Evolutionary conservation across 306 rosid genomes (phyloP), one percentile per base, ranked within the genome.

Genomic region (Hylodesmum podocarpum): DNA sequence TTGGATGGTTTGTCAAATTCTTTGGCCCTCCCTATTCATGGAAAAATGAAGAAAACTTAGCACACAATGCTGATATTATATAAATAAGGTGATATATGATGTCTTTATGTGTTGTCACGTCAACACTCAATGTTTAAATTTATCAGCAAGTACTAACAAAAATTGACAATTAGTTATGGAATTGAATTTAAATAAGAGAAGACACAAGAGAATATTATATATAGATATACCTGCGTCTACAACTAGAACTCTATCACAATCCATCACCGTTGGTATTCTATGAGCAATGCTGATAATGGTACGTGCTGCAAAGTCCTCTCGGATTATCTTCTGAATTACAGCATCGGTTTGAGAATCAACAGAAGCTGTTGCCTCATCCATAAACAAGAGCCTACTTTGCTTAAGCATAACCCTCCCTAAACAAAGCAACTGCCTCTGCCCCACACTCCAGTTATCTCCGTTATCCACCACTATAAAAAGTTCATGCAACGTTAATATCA

Each of bases 371-470:
- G 99, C 97, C 63, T 95, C 97, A 37, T 95, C 99, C 97, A 95
- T 90, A 57, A 95, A 95, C 87, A 95, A 75, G 15, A 95, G 78
- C 9, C 90, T 81, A 84, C 99, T 92, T 72, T 72, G 90, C 87
- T 95, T 95, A 29, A 95, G 92, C 97, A 95, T 92, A 2, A 95
- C 97, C 63, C 99, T 72, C 36, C 97, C 97, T 68, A 95, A 79
- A 77, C 99, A 95, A 7, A 95, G 91, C 62, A 95, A 91, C 77
- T 95, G 99, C 81, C 97, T 90, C 78, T 95, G 97, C 57, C 99
- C 99, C 76, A 95, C 99, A 46, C 99, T 95, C 99, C 99, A 95
- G 72, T 95, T 95, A 72, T 91, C 99, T 77, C 99, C 99, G 55
- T 82, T 81, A 66, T 93, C 94, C 58, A 84, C 92, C 86, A 92